Conservation (phyloP, 495 filamentous ascomycete genomes). For the Daldinia grandis region DNA sequence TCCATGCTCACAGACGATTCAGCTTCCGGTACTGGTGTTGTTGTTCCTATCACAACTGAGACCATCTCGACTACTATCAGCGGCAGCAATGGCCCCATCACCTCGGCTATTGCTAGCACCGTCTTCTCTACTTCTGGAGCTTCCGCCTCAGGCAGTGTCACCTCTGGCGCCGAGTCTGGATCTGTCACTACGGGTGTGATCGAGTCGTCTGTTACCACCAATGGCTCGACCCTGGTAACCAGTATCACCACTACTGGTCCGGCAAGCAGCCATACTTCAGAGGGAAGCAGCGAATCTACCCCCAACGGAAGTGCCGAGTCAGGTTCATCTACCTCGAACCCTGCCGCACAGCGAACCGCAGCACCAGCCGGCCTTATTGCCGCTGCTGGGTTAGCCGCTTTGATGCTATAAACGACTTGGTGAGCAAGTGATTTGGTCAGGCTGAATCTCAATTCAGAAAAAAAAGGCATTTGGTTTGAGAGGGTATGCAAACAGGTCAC, state of each 20-base stretch:
- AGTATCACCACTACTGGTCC: conserved; percentile 40
- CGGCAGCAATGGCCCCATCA: conserved; percentile 41
- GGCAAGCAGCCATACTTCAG: conserved; percentile 20
- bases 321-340: conserved; percentile 37
- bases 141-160: conserved; percentile 17
- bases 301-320: conserved; percentile 1
- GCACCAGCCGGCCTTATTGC: conserved; percentile 45
- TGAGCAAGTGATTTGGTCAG: neutral
- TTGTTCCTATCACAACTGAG: conserved; percentile 41
- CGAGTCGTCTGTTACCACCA: conserved; percentile 44
- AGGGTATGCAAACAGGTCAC: conserved; percentile 29
- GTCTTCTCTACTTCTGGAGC: conserved; percentile 29
- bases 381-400: conserved; percentile 42
- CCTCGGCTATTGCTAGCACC: conserved; percentile 44
- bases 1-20: neutral
- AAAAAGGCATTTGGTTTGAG: conserved; percentile 31
- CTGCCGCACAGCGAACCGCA: conserved; percentile 43
- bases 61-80: conserved; percentile 44
- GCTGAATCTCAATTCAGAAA: conserved; percentile 17
- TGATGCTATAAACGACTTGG: conserved; percentile 36
- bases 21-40: conserved; percentile 6
- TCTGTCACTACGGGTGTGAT: conserved; percentile 37
- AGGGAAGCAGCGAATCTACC: conserved; percentile 12
- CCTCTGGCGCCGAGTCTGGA: conserved; percentile 38
- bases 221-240: conserved; percentile 46